Base-by-base conservation (phyloP, 1,284 basidiomycete genomes). In the Irpex lacteus region DNA sequence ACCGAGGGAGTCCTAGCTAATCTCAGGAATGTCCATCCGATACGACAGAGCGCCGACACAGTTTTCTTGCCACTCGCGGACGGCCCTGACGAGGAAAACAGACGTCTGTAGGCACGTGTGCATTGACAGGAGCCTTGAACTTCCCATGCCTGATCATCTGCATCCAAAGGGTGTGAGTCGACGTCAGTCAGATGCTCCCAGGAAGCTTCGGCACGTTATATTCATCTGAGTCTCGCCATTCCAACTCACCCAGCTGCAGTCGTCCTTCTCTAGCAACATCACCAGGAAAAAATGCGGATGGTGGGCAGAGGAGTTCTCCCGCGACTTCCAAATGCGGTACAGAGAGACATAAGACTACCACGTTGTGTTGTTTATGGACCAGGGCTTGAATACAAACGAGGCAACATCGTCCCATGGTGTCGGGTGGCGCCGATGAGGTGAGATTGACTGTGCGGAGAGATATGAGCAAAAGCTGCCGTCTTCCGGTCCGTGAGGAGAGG, bases 131-230 rank as follows among this genome's bases (percentile, higher is more conserved):
- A 32, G 53, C 52, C 53, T 50, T 26, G 61, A 40, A 47, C 19
- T 62, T 49, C 56, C 56, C 61, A 58, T 54, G 47, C 19, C 40
- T 44, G 40, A 62, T 49, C 61, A 49, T 19, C 54, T 59, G 36
- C 26, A 26, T 19, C 53, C 32, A 62, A 52, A 56, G n/a, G 18
- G 40, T 59, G 63, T 64, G 63, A 21, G 62, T 56, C 59, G 60
- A 64, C 63, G 63, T 64, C 63, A 64, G 63, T 61, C 63, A 64
- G 60, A 64, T 64, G 63, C 47, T 54, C 63, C 40, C 60, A 37
- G 50, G 60, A 50, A 36, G 19, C 21, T 36, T 32, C 52, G 60
- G 60, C 59, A 60, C 44, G 50, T 53, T 53, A 15, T 13, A 53
- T 53, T 53, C 18, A 53, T 26, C 50, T 53, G 3, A 19, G 21